Evolutionary conservation across 139 green algal species (phyloP).

Genomic region (Chlamydomonas incerta): DNA sequence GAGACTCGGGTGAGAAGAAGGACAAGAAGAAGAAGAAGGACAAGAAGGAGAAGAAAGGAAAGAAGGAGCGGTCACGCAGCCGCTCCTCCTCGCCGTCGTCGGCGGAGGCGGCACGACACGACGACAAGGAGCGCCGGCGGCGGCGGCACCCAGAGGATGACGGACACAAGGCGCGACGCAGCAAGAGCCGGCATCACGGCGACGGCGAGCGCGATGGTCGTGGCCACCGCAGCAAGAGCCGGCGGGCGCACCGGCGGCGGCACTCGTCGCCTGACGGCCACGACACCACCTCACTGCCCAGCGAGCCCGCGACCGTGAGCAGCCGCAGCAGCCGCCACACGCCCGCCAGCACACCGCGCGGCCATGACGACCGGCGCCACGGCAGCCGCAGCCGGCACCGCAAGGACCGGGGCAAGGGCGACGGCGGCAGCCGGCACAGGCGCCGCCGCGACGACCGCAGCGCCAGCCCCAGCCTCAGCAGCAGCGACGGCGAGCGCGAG

Average conservation of each 20-base stretch:
- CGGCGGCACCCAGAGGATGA: not conserved
- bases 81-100: not conserved
- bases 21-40: not conserved
- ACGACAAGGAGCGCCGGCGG: not conserved
- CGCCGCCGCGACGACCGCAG: not conserved
- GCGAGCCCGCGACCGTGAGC: no score
- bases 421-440: not conserved
- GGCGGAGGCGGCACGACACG: no score
- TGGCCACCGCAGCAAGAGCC: not conserved
- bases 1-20: not conserved
- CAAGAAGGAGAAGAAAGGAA: not conserved
- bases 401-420: not conserved
- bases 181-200: no score
- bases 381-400: constrained; percentile 4
- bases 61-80: not conserved
- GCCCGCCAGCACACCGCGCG: not conserved
- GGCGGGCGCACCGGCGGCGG: not conserved
- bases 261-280: no score
- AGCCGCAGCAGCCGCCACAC: not conserved
- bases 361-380: not conserved
- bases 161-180: not conserved
- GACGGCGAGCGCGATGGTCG: not conserved
- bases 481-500: constrained; percentile 20
- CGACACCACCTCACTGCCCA: no score
- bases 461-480: not conserved